Evolutionary conservation across 768 basidiomycete species (phyloP), one percentile per base, ranked within the genome.

Genomic region (Mycena vitilis): DNA sequence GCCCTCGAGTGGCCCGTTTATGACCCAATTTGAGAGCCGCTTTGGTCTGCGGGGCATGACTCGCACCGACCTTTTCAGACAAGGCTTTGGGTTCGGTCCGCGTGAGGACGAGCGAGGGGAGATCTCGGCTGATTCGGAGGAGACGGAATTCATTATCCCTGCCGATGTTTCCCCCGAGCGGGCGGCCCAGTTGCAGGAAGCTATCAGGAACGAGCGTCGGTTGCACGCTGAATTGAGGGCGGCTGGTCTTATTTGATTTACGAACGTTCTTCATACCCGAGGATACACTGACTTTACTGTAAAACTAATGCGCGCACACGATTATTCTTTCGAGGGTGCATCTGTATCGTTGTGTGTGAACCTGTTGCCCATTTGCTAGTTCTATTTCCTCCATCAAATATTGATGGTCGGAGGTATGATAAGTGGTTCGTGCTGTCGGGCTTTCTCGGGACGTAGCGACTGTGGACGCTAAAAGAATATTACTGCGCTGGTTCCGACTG

Each of bases 201-300:
- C 86, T 25, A 73, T 88, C 16, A 83, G 78, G 67, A 84, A 84
- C 56, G 91, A 93, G 63, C 83, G 83, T 61, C 82, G 86, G 62
- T 77, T 93, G 68, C 86, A 88, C 65, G 80, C 82, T 4, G 88
- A 89, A 72, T 79, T 93, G 70, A 84, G 90, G 68, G 84, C 82
- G 47, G 91, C 91, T 12, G 91, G 91, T 49, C 80, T 94, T 60
- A 71, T 93, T 42, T 93, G 77, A 81, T 49, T 37, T 5, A 30
- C 30, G 30, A 34, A 48, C 22, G 34, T 20, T 37, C 23, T 61
- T 34, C 54, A 67, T n/a, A 25, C 45, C 47, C 38, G 34, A 48
- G 66, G 52, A 30, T 30, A 30, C 61, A 52, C 63, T 65, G 62
- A 69, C 59, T 36, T 61, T 62, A 69, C 59, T 69, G 68, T 69